Percentiles rank a stretch among this genome's conserved stretches.
Evolutionary conservation across 78 protist genomes (phyloP).

Genomic region (Dictyostelium citrinum): DNA sequence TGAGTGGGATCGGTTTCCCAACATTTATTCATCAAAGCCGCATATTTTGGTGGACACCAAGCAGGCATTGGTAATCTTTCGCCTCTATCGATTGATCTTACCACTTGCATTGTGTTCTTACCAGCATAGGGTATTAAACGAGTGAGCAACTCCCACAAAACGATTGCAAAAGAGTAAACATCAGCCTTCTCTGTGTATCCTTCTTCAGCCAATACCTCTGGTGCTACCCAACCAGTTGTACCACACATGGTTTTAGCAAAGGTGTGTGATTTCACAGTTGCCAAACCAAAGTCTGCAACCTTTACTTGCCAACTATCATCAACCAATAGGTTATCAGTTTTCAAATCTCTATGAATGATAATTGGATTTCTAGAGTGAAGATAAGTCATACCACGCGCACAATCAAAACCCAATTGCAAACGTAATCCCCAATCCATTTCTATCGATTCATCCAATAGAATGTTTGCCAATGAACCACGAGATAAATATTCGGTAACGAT

Average conservation of each 20-base stretch:
- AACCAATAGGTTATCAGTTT: slow-evolving; percentile 81
- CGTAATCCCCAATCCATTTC: slow-evolving; percentile 75
- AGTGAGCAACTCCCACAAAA: slow-evolving; percentile 70
- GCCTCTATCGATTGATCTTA: slow-evolving; percentile 63
- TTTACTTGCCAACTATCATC: slow-evolving; percentile 69
- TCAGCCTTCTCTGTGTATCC: slow-evolving; percentile 78
- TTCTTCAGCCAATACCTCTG: slow-evolving; percentile 64
- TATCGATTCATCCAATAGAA: slow-evolving; percentile 36
- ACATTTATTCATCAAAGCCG: slow-evolving; percentile 44
- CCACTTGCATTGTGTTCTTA: slow-evolving; percentile 73
- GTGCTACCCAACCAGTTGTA: slow-evolving; percentile 74
- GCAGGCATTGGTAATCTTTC: slow-evolving; percentile 59
- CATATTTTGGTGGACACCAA: slow-evolving; percentile 66
- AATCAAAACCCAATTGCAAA: slow-evolving; percentile 63
- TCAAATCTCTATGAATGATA: slow-evolving; percentile 89
- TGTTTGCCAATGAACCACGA: slow-evolving; percentile 60
- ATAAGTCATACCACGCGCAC: slow-evolving; percentile 88
- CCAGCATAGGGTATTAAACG: slow-evolving; percentile 77
- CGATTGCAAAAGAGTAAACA: slow-evolving; percentile 63
- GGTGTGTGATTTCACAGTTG: slow-evolving; percentile 67
- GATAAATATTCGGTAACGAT: slow-evolving; percentile 81
- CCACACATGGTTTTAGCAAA: slow-evolving; percentile 78
- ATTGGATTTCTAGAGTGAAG: slow-evolving; percentile 85
- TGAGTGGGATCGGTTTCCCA: slow-evolving; percentile 79
- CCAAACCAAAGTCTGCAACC: slow-evolving; percentile 86